These are phyloP conservation scores for Phyllosticta citribraziliensis DNA, from an alignment of 2,329 filamentous ascomycete species.

Conservation along the genomic window DNA sequence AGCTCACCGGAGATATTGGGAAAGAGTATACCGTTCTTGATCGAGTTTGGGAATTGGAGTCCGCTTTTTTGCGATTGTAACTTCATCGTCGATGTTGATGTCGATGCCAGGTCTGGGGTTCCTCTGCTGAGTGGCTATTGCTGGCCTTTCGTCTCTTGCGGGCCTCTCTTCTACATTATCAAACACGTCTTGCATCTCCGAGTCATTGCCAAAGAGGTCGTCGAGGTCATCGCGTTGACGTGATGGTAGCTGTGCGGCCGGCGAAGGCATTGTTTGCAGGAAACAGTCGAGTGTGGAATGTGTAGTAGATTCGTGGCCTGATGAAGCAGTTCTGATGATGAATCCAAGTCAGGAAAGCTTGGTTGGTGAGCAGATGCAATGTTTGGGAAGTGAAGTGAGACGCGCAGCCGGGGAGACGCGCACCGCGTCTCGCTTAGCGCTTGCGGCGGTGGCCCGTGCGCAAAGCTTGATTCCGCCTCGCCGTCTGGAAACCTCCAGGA, in stretches of 20 bases:
- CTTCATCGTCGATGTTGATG: slow-evolving; percentile 79
- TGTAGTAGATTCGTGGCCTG: slow-evolving; percentile 13
- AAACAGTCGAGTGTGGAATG: slow-evolving; percentile 14
- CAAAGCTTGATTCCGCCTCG: slow-evolving; percentile 1
- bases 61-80: slow-evolving; percentile 69
- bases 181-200: slow-evolving; percentile 44
- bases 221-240: slow-evolving; percentile 42
- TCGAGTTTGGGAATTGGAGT: slow-evolving; percentile 79
- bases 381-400: not conserved
- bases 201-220: slow-evolving; percentile 68
- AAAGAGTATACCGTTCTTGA: slow-evolving; percentile 52
- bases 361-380: not conserved
- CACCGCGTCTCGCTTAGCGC: slow-evolving; percentile 12
- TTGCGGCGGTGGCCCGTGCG: slow-evolving; percentile 4
- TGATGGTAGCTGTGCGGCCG: slow-evolving; percentile 12
- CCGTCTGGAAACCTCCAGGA: not conserved
- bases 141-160: slow-evolving; percentile 11
- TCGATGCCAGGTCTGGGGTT: slow-evolving; percentile 60
- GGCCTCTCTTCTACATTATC: slow-evolving; percentile 23
- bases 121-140: slow-evolving; percentile 6
- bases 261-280: slow-evolving; percentile 11
- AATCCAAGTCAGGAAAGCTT: not conserved
- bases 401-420: slow-evolving; percentile 11
- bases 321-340: not conserved
- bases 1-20: not conserved